phyloP scores from a whole-genome alignment of 2,329 filamentous ascomycete genomes.

The Didymella segeticola region DNA sequence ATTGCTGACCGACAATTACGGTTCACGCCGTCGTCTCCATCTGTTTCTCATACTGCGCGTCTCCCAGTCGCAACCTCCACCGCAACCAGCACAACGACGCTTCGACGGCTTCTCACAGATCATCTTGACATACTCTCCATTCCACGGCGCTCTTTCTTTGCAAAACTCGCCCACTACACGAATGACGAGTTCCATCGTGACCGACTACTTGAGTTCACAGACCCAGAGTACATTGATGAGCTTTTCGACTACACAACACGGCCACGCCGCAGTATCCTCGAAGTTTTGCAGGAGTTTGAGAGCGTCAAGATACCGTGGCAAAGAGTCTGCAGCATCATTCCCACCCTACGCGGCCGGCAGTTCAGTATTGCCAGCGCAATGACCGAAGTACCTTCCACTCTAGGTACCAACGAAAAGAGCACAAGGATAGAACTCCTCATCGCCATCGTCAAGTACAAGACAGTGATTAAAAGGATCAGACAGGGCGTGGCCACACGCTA shows the following conservation, averaged over 20 bases:
- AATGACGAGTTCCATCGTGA: constrained; percentile 75
- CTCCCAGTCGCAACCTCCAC: constrained; percentile 50
- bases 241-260: constrained; percentile 95
- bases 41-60: constrained; percentile 44
- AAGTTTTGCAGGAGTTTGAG: constrained; percentile 89
- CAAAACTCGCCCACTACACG: constrained; percentile 77
- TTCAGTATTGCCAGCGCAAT: constrained; percentile 90
- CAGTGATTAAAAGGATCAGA: constrained; percentile 81
- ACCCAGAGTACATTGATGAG: constrained; percentile 82
- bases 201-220: constrained; percentile 81
- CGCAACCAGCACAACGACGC: constrained; percentile 59
- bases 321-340: constrained; percentile 75
- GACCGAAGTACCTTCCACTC: background rate
- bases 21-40: constrained; percentile 51
- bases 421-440: constrained; percentile 75
- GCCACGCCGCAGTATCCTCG: constrained; percentile 86
- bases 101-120: constrained; percentile 78
- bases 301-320: constrained; percentile 81
- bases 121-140: constrained; percentile 91
- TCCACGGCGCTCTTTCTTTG: constrained; percentile 85
- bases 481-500: constrained; percentile 92
- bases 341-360: constrained; percentile 82
- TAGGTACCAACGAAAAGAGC: constrained; percentile 8
- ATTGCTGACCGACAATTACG: constrained; percentile 74
- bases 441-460: constrained; percentile 90